Base-by-base conservation (phyloP, 2,329 filamentous ascomycete genomes). In the Calonectria multiphialidica region DNA sequence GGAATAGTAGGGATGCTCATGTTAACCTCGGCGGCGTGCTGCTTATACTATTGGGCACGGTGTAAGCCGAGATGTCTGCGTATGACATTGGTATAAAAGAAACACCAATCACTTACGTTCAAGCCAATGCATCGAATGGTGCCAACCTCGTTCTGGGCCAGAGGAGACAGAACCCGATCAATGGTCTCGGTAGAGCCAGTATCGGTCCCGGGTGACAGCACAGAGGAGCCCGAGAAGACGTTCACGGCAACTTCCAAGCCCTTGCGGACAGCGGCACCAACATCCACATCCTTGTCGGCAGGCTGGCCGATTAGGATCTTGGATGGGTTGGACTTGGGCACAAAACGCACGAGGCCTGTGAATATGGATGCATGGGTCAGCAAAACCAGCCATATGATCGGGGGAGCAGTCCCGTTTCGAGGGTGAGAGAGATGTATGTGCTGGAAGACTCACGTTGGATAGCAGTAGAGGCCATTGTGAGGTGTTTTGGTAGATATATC, bases 41-140 rank as follows among this genome's bases (percentile, higher is more conserved):
- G 81, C 28, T 78, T 80, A 66, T 84, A 84, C 83, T 84, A 30
- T 37, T 49, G 5, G 3, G 13, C 21, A 40, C 7, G 4, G 45
- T 30, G 45, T 65, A 28, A 74, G 77, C 16, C 69, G 16, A 25
- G n/a, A 3, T 6, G 33, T 74, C 72, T 77, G 79, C 79, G 88
- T 80, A 81, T 5, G 90, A 90, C 6, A 16, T 23, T n/a, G 21
- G 9, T 6, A 23, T 3, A 23, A 33, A 57, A 25, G 87, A 87
- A 2, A 88, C 88, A 33, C 5, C 2, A 30, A 37, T 8, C 9
- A 80, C 84, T 76, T 66, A 86, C 86, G 72, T 92, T 91, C 72
- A 92, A 76, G 0, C 90, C 90, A 72, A 92, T 89, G 76, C 90
- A 91, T 55, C 89, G 85, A 64, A 92, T 90, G 0, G 89, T 88